A percentile compares a stretch with the other conserved stretches of the same genome.
phyloP scores from a whole-genome alignment of 2,329 filamentous ascomycete species.

The Calcarisporium arbuscula region DNA sequence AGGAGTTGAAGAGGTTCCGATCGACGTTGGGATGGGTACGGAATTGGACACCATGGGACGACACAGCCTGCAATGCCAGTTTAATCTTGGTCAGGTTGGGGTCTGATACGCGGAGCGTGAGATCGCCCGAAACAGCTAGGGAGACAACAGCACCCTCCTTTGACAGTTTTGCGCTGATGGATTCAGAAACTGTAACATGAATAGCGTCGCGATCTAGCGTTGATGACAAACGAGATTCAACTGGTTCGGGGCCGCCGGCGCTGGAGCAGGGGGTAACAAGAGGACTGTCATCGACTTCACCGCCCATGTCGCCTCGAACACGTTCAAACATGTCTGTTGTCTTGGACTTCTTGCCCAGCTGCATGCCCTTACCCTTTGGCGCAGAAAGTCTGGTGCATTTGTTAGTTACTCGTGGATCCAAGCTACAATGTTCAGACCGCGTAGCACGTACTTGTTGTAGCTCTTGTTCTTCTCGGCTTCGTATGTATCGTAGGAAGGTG shows the following conservation, averaged over 20 bases:
- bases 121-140: constrained; percentile 83
- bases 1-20: constrained; percentile 74
- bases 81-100: constrained; percentile 86
- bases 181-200: constrained; percentile 80
- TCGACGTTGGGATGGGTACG: constrained; percentile 96
- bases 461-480: constrained; percentile 96
- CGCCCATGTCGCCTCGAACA: constrained; percentile 85
- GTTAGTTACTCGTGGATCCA: too few relatives aligned
- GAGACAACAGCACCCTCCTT: constrained; percentile 82
- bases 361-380: constrained; percentile 94
- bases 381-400: constrained; percentile 45
- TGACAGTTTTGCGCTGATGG: constrained; percentile 83
- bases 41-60: constrained; percentile 82
- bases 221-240: constrained; percentile 53
- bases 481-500: constrained; percentile 87
- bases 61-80: constrained; percentile 68
- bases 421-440: constrained; percentile 2
- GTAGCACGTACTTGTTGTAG: constrained; percentile 61
- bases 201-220: constrained; percentile 77
- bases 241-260: constrained; percentile 43
- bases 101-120: constrained; percentile 86
- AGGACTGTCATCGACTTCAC: constrained; percentile 72
- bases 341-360: constrained; percentile 97
- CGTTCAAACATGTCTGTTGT: constrained; percentile 96
- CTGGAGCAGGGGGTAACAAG: constrained; percentile 58